phyloP scores from a whole-genome alignment of 805 yeast genomes.

The Myxozyma geophila region DNA sequence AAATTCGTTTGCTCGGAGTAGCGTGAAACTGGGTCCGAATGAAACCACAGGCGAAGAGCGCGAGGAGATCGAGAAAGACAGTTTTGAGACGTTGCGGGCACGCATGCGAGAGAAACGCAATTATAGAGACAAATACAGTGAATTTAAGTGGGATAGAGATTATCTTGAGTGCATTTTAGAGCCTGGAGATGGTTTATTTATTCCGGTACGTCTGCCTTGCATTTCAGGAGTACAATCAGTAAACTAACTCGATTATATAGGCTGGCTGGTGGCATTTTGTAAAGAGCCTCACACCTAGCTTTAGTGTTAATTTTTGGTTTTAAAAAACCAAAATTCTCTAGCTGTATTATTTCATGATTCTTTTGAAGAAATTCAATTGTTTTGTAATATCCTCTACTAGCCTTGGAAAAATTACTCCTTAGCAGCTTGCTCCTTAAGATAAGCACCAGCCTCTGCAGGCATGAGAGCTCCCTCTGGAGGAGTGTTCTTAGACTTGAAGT shows the following conservation, averaged over 20 bases:
- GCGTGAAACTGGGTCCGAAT: too few relatives aligned
- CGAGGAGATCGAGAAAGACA: not conserved
- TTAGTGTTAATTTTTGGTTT: slow-evolving; percentile 41
- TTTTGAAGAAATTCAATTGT: not conserved
- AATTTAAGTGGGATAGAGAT: slow-evolving; percentile 38
- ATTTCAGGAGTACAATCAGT: not conserved
- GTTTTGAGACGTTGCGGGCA: slow-evolving; percentile 3
- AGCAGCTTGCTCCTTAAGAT: slow-evolving; percentile 19
- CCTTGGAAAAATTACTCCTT: not conserved
- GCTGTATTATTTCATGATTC: not conserved
- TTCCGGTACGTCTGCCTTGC: slow-evolving; percentile 31
- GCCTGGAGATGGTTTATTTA: slow-evolving; percentile 41
- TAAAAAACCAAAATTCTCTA: not conserved
- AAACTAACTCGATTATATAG: slow-evolving; percentile 1
- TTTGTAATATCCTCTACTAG: not conserved
- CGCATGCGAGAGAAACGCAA: slow-evolving; percentile 16
- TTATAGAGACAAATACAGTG: slow-evolving; percentile 35
- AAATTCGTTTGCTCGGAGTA: not conserved
- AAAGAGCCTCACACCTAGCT: slow-evolving; percentile 33
- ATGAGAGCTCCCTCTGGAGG: slow-evolving; percentile 44
- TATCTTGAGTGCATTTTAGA: slow-evolving; percentile 37
- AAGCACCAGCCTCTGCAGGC: slow-evolving; percentile 39
- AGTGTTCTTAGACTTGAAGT: slow-evolving; percentile 42
- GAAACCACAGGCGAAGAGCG: not conserved
- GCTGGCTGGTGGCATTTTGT: slow-evolving; percentile 43